These are phyloP conservation scores for Aspergillus haitiensis DNA, from an alignment of 495 filamentous ascomycete species.

Conservation along the genomic window DNA sequence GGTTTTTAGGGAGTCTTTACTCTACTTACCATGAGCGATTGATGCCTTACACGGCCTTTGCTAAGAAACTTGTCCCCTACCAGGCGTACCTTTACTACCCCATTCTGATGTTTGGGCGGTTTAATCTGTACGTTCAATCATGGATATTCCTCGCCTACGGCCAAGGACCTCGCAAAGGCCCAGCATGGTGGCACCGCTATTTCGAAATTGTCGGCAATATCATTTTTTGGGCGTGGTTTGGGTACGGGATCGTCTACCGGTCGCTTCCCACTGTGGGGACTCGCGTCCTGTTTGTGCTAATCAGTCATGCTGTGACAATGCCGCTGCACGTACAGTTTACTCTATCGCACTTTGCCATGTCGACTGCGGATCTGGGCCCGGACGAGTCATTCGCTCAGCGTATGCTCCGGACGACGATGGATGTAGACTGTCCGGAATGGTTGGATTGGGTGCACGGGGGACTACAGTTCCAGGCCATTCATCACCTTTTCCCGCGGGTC, in stretches of 20 bases:
- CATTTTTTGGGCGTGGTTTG: slow-evolving; percentile 95
- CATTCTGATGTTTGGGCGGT: slow-evolving; percentile 81
- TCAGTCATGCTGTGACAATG: slow-evolving; percentile 84
- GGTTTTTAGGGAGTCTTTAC: slow-evolving; percentile 71
- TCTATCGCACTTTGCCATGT: slow-evolving; percentile 96
- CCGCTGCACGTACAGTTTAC: slow-evolving; percentile 95
- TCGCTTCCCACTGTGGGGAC: slow-evolving; percentile 67
- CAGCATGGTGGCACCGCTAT: slow-evolving; percentile 86
- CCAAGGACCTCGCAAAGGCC: slow-evolving; percentile 75
- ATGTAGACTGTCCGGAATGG: slow-evolving; percentile 93
- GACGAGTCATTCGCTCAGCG: slow-evolving; percentile 92
- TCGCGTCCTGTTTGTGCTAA: slow-evolving; percentile 73
- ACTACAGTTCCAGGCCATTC: slow-evolving; percentile 94
- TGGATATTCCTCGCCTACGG: slow-evolving; percentile 78
- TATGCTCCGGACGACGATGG: slow-evolving; percentile 98
- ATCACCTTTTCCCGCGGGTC: slow-evolving; percentile 92
- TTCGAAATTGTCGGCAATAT: slow-evolving; percentile 77
- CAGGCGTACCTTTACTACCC: slow-evolving; percentile 88
- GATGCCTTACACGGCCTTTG: slow-evolving; percentile 79
- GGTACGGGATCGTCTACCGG: slow-evolving; percentile 79
- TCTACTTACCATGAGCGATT: slow-evolving; percentile 88
- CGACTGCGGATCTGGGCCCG: slow-evolving; percentile 82
- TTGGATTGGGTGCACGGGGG: slow-evolving; percentile 98
- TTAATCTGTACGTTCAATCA: slow-evolving; percentile 85
- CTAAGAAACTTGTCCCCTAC: slow-evolving; percentile 67